Percentiles rank a stretch among this genome's conserved stretches.
phyloP scores from a whole-genome alignment of 2,329 filamentous ascomycete species.

The Coleophoma cylindrospora region DNA sequence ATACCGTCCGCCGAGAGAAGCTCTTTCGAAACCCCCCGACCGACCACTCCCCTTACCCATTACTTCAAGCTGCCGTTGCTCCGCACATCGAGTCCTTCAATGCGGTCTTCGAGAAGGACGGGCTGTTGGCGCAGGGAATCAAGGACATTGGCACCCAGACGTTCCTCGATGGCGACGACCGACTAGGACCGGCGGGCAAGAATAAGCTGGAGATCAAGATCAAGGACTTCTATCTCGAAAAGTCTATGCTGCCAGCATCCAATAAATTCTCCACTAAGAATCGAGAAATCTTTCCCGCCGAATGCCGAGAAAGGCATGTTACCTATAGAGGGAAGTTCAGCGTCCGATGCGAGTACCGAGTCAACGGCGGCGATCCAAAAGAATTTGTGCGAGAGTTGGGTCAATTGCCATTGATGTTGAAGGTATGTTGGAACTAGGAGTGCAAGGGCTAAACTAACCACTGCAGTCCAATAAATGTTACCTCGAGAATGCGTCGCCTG shows the following conservation, averaged over 20 bases:
- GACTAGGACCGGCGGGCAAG: slow-evolving; percentile 49
- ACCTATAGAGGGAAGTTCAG: slow-evolving; percentile 86
- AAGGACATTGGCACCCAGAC: slow-evolving; percentile 87
- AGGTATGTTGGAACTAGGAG: slow-evolving; percentile 42
- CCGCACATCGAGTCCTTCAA: slow-evolving; percentile 98
- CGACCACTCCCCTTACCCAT: slow-evolving; percentile 83
- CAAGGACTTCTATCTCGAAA: slow-evolving; percentile 78
- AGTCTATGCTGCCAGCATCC: slow-evolving; percentile 68
- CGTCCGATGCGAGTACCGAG: slow-evolving; percentile 75
- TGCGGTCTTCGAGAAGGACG: slow-evolving; percentile 71
- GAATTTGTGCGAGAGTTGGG: slow-evolving; percentile 84
- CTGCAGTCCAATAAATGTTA: slow-evolving; percentile 81
- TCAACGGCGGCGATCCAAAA: slow-evolving; percentile 82
- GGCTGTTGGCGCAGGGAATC: slow-evolving; percentile 69
- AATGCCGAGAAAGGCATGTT: slow-evolving; percentile 89
- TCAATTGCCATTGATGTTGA: slow-evolving; percentile 88
- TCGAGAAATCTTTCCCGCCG: slow-evolving; percentile 82
- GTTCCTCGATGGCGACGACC: slow-evolving; percentile 77
- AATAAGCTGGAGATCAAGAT: slow-evolving; percentile 77
- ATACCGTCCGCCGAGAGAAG: slow-evolving; percentile 79
- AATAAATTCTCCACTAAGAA: slow-evolving; percentile 80
- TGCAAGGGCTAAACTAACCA: slow-evolving; percentile 17
- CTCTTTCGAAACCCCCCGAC: slow-evolving; percentile 86
- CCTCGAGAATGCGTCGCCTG: slow-evolving; percentile 78
- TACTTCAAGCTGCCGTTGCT: slow-evolving; percentile 77